These are phyloP conservation scores for Hypericum androsaemum DNA, from an alignment of 345 rosid species.

Conservation along the genomic window DNA sequence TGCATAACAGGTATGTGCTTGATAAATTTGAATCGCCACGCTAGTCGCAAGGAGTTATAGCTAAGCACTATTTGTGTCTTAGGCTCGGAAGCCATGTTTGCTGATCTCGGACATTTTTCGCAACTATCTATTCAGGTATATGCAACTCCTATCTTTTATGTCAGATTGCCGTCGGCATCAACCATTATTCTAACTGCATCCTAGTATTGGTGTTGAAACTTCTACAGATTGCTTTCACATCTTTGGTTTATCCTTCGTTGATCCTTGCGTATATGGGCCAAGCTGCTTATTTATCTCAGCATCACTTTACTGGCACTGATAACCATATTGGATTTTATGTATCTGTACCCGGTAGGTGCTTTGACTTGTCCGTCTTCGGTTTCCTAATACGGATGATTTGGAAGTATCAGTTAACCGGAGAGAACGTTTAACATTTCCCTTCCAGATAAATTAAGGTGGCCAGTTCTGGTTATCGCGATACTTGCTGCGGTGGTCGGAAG, in stretches of 20 bases:
- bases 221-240: slow-evolving; percentile 11
- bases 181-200: no score
- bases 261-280: slow-evolving; percentile 15
- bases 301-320: slow-evolving; percentile 1
- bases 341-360: slow-evolving; percentile 10
- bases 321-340: slow-evolving; percentile 11
- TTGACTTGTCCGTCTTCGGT: background rate
- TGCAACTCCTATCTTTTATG: background rate
- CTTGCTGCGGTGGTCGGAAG: slow-evolving; percentile 14
- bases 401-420: background rate
- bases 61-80: background rate
- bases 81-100: slow-evolving; percentile 17
- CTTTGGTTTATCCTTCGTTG: slow-evolving; percentile 10
- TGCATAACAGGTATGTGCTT: slow-evolving; percentile 10
- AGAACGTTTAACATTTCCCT: background rate
- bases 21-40: background rate
- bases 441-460: slow-evolving; percentile 9
- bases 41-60: background rate
- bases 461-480: slow-evolving; percentile 10
- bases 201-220: no score
- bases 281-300: slow-evolving; percentile 5
- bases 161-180: background rate
- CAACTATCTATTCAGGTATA: slow-evolving; percentile 2
- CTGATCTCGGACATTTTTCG: slow-evolving; percentile 16
- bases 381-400: background rate